Conservation (phyloP, 2,329 filamentous ascomycete species). For the Xylariaceae sp. region DNA sequence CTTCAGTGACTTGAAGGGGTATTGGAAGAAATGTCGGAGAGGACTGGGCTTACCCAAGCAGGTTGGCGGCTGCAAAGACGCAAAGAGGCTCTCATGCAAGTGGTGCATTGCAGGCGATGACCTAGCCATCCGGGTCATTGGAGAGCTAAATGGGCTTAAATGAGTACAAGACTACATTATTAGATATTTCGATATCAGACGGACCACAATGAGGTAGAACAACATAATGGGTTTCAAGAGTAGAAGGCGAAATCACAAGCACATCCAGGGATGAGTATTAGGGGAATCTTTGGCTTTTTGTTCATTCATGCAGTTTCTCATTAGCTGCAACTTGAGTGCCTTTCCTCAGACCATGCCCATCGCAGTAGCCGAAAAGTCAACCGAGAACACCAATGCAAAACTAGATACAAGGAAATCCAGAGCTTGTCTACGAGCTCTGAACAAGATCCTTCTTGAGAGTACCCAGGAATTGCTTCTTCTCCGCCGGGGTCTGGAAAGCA, state of each 20-base stretch:
- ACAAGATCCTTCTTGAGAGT: constrained; percentile 97
- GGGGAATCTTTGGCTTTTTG: constrained; percentile 19
- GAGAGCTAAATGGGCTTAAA: too few relatives aligned
- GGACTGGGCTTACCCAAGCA: too few relatives aligned
- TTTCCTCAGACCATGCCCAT: constrained; percentile 28
- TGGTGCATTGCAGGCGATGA: too few relatives aligned
- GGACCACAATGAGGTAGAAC: too few relatives aligned
- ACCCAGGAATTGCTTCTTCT: constrained; percentile 97
- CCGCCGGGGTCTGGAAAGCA: constrained; percentile 96
- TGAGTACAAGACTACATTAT: too few relatives aligned
- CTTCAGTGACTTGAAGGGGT: too few relatives aligned
- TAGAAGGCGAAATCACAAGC: background rate
- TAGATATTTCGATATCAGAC: too few relatives aligned
- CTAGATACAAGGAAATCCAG: constrained; percentile 40
- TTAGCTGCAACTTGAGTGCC: constrained; percentile 30
- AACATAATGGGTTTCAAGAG: too few relatives aligned
- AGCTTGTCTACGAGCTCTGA: constrained; percentile 38
- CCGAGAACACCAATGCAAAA: constrained; percentile 55
- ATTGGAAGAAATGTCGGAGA: too few relatives aligned
- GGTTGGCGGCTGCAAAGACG: too few relatives aligned
- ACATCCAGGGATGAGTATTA: background rate
- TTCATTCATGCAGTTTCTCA: constrained; percentile 31
- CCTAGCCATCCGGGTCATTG: too few relatives aligned
- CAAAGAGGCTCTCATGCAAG: too few relatives aligned
- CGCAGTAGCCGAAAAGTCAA: constrained; percentile 35